Base-by-base conservation (phyloP, 1,284 basidiomycete genomes). In the Amanita bisporigera region DNA sequence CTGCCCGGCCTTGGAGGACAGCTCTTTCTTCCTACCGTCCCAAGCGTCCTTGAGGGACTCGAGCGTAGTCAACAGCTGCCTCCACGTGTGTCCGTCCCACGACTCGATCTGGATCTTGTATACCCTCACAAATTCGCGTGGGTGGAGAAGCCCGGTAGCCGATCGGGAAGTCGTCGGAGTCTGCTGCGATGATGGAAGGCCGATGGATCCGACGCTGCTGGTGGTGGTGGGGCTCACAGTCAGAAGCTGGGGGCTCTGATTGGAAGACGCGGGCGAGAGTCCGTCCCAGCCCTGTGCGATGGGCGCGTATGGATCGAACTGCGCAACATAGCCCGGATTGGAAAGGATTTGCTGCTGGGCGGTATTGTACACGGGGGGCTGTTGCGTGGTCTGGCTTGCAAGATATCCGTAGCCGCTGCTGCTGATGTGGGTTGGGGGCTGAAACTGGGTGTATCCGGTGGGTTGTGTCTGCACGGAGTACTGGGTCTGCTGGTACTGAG, bases 81-180 rank as follows among this genome's bases (percentile, higher is more conserved):
- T 89, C 88, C 88, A 90, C 12, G 86, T 78, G 63, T 83, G 83
- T 6, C 73, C 40, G 67, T 90, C 87, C 88, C 88, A 90, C 7
- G 82, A 79, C 68, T 90, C 88, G 29, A 90, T 79, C 72, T 85
- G 83, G 0, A 74, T 69, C 66, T 88, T 89, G 73, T 89, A 83
- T 2, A 75, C 76, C 40, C 85, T 85, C 65, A 90, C 84, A 66
- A 82, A 83, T 54, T 89, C 87, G 45, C 86, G 83, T 0, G 88
- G 88, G 68, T 90, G 88, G 11, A 77, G 72, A 17, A 82, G 75
- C 4, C 85, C 84, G 14, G 71, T 71, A 2, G 77, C 66, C 3
- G 83, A 80, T 55, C 75, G 63, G n/a, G 77, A 73, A 2, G 70
- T 66, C 2, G 59, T 61, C 29, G 65, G 33, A 9, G 60, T 26